Evolutionary conservation across 768 basidiomycete genomes (phyloP).

Genomic region (Pleurotus salmoneostramineus): DNA sequence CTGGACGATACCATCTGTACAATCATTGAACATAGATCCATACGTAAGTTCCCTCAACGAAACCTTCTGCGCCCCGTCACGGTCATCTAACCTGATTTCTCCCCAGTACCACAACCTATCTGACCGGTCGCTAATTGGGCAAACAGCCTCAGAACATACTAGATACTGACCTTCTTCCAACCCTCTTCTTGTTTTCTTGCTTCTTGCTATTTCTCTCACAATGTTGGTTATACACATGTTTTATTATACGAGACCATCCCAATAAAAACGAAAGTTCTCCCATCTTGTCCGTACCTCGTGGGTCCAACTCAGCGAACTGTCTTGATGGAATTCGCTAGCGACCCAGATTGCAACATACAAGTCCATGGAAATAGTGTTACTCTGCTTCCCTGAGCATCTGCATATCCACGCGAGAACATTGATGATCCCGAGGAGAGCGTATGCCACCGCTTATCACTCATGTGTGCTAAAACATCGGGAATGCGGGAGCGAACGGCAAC

Average conservation of each 20-base stretch:
- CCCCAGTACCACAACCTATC: conserved; percentile 26
- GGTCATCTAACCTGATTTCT: no score
- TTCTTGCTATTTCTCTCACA: background rate
- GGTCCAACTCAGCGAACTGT: conserved; percentile 2
- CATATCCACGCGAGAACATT: conserved; percentile 1
- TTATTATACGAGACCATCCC: conserved; percentile 2
- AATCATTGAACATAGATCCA: conserved; percentile 50
- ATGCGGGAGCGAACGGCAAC: background rate
- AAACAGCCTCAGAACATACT: conserved; percentile 34
- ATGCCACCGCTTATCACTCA: background rate
- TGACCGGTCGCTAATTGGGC: conserved; percentile 32
- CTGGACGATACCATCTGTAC: conserved; percentile 24
- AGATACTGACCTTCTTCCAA: conserved; percentile 30
- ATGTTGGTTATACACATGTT: background rate
- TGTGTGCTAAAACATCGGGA: background rate
- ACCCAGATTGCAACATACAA: background rate
- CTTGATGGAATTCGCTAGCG: background rate
- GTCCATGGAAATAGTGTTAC: conserved; percentile 1
- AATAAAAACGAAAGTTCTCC: background rate
- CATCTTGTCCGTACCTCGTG: background rate
- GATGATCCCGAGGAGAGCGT: conserved; percentile 1
- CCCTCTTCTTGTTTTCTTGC: no score
- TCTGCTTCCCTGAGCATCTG: background rate
- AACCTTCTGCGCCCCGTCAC: background rate
- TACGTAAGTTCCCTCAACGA: conserved; percentile 46